Evolutionary conservation across 2,329 filamentous ascomycete genomes (phyloP).

Genomic region (Aspergillus ibericus): DNA sequence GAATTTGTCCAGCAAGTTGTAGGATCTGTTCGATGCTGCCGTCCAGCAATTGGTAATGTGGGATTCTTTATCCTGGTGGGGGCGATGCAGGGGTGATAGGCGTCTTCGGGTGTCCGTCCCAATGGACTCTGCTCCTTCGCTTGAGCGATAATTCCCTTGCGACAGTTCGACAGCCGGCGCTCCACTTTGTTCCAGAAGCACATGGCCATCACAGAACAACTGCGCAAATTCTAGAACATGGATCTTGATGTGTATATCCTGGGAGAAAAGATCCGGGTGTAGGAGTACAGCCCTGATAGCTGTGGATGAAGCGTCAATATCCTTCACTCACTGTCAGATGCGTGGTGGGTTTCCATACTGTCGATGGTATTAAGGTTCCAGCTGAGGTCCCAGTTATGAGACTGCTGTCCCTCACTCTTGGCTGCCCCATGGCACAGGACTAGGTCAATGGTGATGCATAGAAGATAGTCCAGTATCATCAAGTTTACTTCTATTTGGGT

Average conservation of each 20-base stretch:
- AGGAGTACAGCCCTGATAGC: slow-evolving; percentile 48
- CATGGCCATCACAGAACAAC: slow-evolving; percentile 40
- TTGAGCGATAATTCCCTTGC: background rate
- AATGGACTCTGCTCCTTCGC: no score
- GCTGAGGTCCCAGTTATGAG: slow-evolving; percentile 17
- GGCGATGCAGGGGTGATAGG: slow-evolving; percentile 20
- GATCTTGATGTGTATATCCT: slow-evolving; percentile 49
- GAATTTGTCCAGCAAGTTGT: slow-evolving; percentile 43
- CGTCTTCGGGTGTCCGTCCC: background rate
- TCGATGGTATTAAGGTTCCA: slow-evolving; percentile 26
- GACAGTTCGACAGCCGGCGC: slow-evolving; percentile 11
- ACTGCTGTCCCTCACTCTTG: slow-evolving; percentile 5
- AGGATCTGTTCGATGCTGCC: background rate
- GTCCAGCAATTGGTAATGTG: slow-evolving; percentile 32
- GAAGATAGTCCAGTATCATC: slow-evolving; percentile 59
- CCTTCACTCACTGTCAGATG: background rate
- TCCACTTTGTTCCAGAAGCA: background rate
- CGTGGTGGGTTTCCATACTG: slow-evolving; percentile 24
- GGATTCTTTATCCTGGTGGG: slow-evolving; percentile 23
- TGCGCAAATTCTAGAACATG: slow-evolving; percentile 50
- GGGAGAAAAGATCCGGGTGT: slow-evolving; percentile 37
- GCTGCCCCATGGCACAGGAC: slow-evolving; percentile 38
- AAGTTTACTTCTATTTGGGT: slow-evolving; percentile 51
- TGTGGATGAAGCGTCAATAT: slow-evolving; percentile 19
- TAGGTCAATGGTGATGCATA: slow-evolving; percentile 48